Evolutionary conservation across 495 filamentous ascomycete genomes (phyloP), one percentile per base, ranked within the genome.

Genomic region (Friedmanniomyces simplex): DNA sequence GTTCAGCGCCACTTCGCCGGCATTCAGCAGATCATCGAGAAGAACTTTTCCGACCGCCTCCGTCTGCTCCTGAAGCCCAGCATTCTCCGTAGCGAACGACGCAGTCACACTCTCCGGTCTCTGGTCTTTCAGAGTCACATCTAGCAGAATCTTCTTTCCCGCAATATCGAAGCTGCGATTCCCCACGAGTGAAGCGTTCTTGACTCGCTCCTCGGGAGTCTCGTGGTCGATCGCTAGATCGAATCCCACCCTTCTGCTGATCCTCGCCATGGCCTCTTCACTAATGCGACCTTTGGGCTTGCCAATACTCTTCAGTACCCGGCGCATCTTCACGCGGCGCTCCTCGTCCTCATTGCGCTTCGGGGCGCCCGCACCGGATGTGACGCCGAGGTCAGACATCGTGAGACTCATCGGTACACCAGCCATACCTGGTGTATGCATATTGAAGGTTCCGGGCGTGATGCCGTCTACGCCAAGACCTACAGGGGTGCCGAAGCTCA

Each of bases 251-350:
- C 85, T 75, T 61, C 80, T 77, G 6, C 82, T 86, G 34, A 95
- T 63, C 42, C 88, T 77, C 69, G 91, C 88, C 41, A 97, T 75
- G 0, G 88, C 88, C 43, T 89, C 84, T 51, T 90, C 82, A 50
- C 88, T 87, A 32, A 98, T 87, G 16, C 83, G 57, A 21, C 63
- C 61, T 30, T 46, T 61, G 26, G 63, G 54, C 54, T 57, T 61
- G 52, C 67, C 66, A 49, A 82, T 66, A 47, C 68, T 71, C 48
- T 70, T 72, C 43, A 85, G 72, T 2, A 85, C 75, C 21, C 63
- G 64, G 42, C 81, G 77, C 57, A 86, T 66, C 45, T 74, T 73
- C 65, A 76, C 77, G 39, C 75, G 68, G 50, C 75, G 67, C 60
- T 85, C 81, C 36, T 84, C 82, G 41, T 85, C 82, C 51, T 79